These are phyloP conservation scores for Cicer cuneatum DNA, from an alignment of 306 rosid species.

Conservation along the genomic window DNA sequence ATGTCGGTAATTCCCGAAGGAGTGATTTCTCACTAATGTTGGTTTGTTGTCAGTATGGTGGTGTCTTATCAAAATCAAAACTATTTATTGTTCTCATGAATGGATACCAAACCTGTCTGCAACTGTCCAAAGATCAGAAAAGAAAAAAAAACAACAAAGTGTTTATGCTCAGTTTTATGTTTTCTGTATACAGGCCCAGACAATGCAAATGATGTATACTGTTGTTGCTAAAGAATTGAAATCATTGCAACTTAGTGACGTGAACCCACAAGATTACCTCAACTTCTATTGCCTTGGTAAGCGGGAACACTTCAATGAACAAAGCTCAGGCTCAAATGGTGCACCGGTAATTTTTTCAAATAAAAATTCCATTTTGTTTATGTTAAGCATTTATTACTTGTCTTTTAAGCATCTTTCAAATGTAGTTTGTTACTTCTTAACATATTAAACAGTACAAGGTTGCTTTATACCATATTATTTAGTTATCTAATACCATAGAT, in stretches of 20 bases:
- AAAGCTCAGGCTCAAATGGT: constrained; percentile 47
- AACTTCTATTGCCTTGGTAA: constrained; percentile 97
- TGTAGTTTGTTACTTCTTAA: constrained; percentile 23
- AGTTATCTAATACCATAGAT: constrained; percentile 2
- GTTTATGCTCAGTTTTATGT: constrained; percentile 32
- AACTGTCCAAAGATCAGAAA: constrained; percentile 22
- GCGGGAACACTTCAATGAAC: constrained; percentile 62
- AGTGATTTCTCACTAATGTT: constrained; percentile 36
- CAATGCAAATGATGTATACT: constrained; percentile 85
- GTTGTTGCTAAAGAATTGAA: constrained; percentile 70
- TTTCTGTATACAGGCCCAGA: constrained; percentile 68
- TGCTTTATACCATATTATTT: constrained; percentile 13
- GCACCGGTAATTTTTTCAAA: constrained; percentile 57
- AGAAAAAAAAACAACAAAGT: neutral
- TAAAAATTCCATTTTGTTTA: constrained; percentile 21
- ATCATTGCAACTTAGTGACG: constrained; percentile 48
- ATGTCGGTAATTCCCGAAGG: constrained; percentile 25
- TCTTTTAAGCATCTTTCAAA: constrained; percentile 34
- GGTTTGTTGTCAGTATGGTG: constrained; percentile 22
- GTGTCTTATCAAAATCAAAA: constrained; percentile 24
- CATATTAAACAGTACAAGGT: constrained; percentile 11
- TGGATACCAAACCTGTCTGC: constrained; percentile 12
- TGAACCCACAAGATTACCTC: constrained; percentile 77
- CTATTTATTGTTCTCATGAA: constrained; percentile 16
- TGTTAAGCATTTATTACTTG: constrained; percentile 14